Evolutionary conservation across 2,329 filamentous ascomycete species (phyloP).

Genomic region (Trichoderma semiorbis): DNA sequence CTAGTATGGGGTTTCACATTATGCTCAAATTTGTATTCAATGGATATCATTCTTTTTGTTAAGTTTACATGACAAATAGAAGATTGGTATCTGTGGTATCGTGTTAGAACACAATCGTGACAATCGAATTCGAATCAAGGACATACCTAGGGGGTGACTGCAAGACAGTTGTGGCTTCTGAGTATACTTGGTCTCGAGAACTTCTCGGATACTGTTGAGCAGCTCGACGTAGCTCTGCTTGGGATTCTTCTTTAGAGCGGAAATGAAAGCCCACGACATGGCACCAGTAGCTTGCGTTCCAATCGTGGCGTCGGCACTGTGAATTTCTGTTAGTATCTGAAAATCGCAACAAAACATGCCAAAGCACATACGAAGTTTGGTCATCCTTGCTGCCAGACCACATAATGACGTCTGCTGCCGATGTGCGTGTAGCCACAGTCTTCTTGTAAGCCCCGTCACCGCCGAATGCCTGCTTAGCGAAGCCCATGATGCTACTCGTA

Average conservation of each 20-base stretch:
- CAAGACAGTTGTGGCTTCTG: slow-evolving; percentile 97
- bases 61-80: slow-evolving; percentile 61
- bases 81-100: slow-evolving; percentile 55
- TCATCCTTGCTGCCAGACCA: slow-evolving; percentile 96
- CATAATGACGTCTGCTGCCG: slow-evolving; percentile 93
- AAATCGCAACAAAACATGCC: neutral
- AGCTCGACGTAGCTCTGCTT: slow-evolving; percentile 96
- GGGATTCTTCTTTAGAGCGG: slow-evolving; percentile 83
- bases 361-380: slow-evolving; percentile 69
- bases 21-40: neutral
- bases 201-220: slow-evolving; percentile 90
- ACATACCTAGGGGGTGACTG: slow-evolving; percentile 89
- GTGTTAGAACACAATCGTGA: slow-evolving; percentile 17
- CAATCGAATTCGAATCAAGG: neutral
- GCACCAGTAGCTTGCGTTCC: slow-evolving; percentile 86
- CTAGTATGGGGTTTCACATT: neutral
- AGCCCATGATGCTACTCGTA: slow-evolving; percentile 71
- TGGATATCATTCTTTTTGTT: neutral
- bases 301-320: slow-evolving; percentile 85
- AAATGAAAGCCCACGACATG: slow-evolving; percentile 98
- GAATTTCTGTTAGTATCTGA: slow-evolving; percentile 23
- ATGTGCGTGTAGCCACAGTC: slow-evolving; percentile 85
- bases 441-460: slow-evolving; percentile 77
- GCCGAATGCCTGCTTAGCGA: slow-evolving; percentile 82
- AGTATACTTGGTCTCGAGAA: slow-evolving; percentile 79